Percentiles rank a stretch among this genome's conserved stretches.
These are phyloP conservation scores for Neocatenulostroma microsporum DNA, from an alignment of 2,329 filamentous ascomycete genomes.

Conservation along the genomic window DNA sequence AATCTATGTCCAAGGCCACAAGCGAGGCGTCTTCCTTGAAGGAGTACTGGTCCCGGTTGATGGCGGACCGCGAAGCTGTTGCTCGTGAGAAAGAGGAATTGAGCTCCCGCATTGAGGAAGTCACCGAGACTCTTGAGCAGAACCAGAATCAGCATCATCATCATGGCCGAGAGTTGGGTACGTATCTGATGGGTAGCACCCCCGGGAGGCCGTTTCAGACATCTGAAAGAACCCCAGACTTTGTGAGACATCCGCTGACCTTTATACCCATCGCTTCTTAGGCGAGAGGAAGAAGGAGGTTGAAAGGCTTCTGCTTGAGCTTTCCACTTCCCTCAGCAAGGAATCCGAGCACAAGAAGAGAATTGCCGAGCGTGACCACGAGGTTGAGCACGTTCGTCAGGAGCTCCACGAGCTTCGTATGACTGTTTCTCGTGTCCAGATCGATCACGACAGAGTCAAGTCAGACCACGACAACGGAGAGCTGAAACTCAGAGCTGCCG, in stretches of 20 bases:
- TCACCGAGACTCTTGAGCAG: constrained; percentile 21
- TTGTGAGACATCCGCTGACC: no score
- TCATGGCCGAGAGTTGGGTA: constrained; percentile 18
- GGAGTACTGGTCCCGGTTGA: constrained; percentile 24
- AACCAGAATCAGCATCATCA: constrained; percentile 19
- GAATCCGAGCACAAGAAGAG: constrained; percentile 22
- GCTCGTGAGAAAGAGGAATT: constrained; percentile 24
- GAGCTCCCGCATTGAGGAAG: constrained; percentile 23
- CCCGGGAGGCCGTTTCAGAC: no score
- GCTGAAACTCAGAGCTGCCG: constrained; percentile 15
- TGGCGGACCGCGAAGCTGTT: constrained; percentile 24
- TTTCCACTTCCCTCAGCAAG: constrained; percentile 19
- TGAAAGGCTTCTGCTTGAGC: constrained; percentile 26
- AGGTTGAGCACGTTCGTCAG: constrained; percentile 19
- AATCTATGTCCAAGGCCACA: constrained; percentile 25
- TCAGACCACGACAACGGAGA: constrained; percentile 19
- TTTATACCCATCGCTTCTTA: no score
- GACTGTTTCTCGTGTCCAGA: constrained; percentile 15
- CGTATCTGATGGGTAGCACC: no score
- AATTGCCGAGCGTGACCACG: constrained; percentile 22
- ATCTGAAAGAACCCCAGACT: no score
- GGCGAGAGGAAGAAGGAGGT: no score
- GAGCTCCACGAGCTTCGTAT: constrained; percentile 21
- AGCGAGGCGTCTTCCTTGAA: constrained; percentile 25
- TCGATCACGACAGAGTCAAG: constrained; percentile 21